phyloP scores from a whole-genome alignment of 2,329 filamentous ascomycete species.

The Xylaria sp. region DNA sequence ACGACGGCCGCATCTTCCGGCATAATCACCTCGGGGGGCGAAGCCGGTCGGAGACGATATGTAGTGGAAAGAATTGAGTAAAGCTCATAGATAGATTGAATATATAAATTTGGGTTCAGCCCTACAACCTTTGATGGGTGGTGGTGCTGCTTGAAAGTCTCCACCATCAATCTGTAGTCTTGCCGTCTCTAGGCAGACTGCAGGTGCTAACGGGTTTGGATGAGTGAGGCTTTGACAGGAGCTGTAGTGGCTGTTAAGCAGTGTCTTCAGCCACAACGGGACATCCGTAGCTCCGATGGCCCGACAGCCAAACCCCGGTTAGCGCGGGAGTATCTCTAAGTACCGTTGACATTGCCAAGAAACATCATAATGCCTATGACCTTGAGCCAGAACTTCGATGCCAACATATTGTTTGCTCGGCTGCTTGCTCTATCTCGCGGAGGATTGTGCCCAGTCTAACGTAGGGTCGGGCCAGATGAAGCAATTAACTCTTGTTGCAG shows the following conservation, averaged over 20 bases:
- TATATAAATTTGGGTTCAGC: slow-evolving; percentile 13
- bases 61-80: slow-evolving; percentile 1
- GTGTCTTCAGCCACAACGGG: slow-evolving; percentile 8
- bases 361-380: not conserved
- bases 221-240: slow-evolving; percentile 2
- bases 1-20: slow-evolving; percentile 38
- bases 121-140: slow-evolving; percentile 20
- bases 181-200: not conserved
- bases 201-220: not conserved
- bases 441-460: not conserved
- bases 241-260: not conserved
- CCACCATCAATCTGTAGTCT: not conserved
- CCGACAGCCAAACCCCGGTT: not conserved
- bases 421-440: slow-evolving; percentile 10
- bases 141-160: slow-evolving; percentile 17
- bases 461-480: slow-evolving; percentile 1
- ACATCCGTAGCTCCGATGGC: not conserved
- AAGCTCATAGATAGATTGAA: not conserved
- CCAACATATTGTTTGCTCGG: not conserved
- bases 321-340: not conserved
- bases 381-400: not conserved
- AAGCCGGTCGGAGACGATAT: slow-evolving; percentile 5
- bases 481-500: not conserved
- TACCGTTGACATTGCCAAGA: not conserved
- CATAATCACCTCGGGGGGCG: slow-evolving; percentile 36